phyloP scores from a whole-genome alignment of 2,329 filamentous ascomycete genomes.

The Epichloe amarillans region DNA sequence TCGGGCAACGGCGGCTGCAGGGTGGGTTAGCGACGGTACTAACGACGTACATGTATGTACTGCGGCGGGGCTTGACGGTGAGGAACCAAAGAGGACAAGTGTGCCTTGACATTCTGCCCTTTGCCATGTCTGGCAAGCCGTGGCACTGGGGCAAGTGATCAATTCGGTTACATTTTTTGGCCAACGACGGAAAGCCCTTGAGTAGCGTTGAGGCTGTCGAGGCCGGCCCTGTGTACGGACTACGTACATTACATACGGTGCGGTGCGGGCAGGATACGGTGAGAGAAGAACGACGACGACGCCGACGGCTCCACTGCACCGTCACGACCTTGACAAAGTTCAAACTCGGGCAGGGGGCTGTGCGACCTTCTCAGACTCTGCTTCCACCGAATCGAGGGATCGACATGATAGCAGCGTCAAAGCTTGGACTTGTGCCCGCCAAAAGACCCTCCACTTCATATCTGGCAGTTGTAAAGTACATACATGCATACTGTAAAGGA shows the following conservation, averaged over 20 bases:
- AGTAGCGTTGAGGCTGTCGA: too few species aligned
- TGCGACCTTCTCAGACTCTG: background rate
- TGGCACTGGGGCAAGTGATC: background rate
- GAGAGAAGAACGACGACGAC: background rate
- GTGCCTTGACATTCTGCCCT: background rate
- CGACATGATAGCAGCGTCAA: too few species aligned
- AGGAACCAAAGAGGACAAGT: background rate
- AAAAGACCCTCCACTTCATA: too few species aligned
- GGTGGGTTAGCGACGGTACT: background rate
- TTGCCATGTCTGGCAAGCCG: background rate
- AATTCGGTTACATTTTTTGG: too few species aligned
- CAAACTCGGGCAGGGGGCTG: background rate
- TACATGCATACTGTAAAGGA: background rate
- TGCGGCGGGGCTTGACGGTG: background rate
- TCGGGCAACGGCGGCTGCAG: background rate
- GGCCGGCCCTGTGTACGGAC: background rate
- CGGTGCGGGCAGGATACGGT: background rate
- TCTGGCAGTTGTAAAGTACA: too few species aligned
- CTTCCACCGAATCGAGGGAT: background rate
- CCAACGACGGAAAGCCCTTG: too few species aligned
- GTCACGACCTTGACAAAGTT: background rate
- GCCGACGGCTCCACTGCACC: background rate
- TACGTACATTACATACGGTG: background rate
- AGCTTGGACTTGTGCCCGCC: too few species aligned
- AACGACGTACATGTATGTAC: too few species aligned